Evolutionary conservation across 805 yeast species (phyloP).

Genomic region (Cephaloascus fragrans): DNA sequence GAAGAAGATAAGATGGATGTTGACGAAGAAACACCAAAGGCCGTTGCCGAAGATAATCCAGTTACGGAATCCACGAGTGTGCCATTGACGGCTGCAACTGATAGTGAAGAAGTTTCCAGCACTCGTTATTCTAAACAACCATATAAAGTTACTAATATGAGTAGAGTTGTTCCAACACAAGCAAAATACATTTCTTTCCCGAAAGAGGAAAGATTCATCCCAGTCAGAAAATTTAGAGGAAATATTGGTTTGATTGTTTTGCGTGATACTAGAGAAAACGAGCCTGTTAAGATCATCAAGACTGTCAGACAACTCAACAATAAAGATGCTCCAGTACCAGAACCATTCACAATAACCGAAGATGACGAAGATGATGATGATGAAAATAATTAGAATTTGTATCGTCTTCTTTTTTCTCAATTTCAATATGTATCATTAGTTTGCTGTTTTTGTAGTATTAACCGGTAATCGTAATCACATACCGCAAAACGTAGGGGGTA

Average conservation of each 20-base stretch:
- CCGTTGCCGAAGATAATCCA: conserved; percentile 5
- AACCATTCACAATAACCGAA: conserved; percentile 55
- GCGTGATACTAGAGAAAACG: conserved; percentile 51
- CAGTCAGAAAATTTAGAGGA: conserved; percentile 69
- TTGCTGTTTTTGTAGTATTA: too few relatives aligned
- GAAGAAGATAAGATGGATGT: conserved; percentile 39
- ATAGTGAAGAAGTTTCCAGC: conserved; percentile 20
- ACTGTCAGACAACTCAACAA: conserved; percentile 74
- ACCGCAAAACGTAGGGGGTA: too few relatives aligned
- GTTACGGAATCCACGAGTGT: conserved; percentile 4
- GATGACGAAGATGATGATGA: conserved; percentile 47
- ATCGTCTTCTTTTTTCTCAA: neutral
- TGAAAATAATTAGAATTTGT: conserved; percentile 9
- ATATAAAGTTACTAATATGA: conserved; percentile 65
- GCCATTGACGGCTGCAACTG: conserved; percentile 1
- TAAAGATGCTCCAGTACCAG: conserved; percentile 67
- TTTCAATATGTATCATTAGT: too few relatives aligned
- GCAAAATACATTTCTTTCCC: conserved; percentile 71
- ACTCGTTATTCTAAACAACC: conserved; percentile 53
- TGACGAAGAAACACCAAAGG: conserved; percentile 16
- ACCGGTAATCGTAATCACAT: too few relatives aligned
- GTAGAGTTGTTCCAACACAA: conserved; percentile 87
- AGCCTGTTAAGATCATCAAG: conserved; percentile 58
- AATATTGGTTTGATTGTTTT: conserved; percentile 65
- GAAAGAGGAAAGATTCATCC: conserved; percentile 68